Percentiles rank a stretch among this genome's conserved stretches.
phyloP scores from a whole-genome alignment of 768 basidiomycete genomes.

The Daedalea quercina region DNA sequence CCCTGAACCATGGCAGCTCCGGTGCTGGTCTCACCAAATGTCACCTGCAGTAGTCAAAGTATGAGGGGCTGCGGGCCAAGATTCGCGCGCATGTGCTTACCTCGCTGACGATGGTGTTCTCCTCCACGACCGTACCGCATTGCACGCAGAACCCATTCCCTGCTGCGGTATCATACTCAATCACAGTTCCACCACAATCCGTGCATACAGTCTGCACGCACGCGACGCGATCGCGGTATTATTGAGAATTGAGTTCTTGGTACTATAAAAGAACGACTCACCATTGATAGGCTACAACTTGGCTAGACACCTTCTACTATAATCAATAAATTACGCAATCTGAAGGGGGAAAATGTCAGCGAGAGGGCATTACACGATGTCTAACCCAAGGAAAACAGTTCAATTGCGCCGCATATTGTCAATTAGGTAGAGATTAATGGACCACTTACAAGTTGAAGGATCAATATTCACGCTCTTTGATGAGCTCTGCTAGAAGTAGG shows the following conservation, averaged over 20 bases:
- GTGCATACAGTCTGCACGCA: conserved; percentile 45
- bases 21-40: conserved; percentile 87
- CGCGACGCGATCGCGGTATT: neutral
- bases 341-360: no score
- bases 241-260: neutral
- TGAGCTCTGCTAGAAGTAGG: no score
- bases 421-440: no score
- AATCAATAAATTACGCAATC: no score
- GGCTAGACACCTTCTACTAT: no score
- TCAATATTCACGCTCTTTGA: no score
- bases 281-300: neutral
- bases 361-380: no score
- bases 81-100: conserved; percentile 6
- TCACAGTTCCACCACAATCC: conserved; percentile 77
- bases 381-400: no score
- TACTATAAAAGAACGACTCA: neutral
- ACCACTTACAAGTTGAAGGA: no score
- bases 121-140: conserved; percentile 89
- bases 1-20: conserved; percentile 97
- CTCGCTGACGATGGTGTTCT: conserved; percentile 91
- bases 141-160: conserved; percentile 81
- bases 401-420: no score
- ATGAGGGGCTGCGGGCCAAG: neutral
- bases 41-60: conserved; percentile 33
- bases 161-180: conserved; percentile 79